A percentile compares a stretch with the other conserved stretches of the same genome.
Evolutionary conservation across 2,329 filamentous ascomycete genomes (phyloP).

Genomic region (Coleophoma crateriformis): DNA sequence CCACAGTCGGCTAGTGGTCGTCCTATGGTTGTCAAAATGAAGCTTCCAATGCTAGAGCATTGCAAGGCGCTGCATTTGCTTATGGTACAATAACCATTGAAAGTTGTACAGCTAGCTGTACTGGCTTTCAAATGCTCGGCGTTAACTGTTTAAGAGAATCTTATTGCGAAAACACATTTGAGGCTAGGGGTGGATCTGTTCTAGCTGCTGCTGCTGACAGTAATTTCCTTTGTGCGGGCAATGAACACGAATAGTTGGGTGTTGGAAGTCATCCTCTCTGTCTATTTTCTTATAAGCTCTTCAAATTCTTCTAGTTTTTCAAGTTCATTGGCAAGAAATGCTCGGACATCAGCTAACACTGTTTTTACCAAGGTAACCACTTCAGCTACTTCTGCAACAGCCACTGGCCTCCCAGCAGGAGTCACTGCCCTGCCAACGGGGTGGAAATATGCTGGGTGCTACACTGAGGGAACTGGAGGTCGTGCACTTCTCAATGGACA

Average conservation of each 20-base stretch:
- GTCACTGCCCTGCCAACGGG: slow-evolving; percentile 4
- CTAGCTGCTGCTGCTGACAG: not conserved
- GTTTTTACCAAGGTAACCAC: not conserved
- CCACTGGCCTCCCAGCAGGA: slow-evolving; percentile 1
- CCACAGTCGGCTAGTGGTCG: slow-evolving; percentile 7
- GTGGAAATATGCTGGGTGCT: slow-evolving; percentile 8
- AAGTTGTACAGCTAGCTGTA: slow-evolving; percentile 19
- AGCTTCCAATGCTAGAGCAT: slow-evolving; percentile 10
- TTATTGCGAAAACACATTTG: slow-evolving; percentile 17
- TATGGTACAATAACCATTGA: slow-evolving; percentile 24
- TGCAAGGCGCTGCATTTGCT: slow-evolving; percentile 12
- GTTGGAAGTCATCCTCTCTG: not conserved
- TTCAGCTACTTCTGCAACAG: not conserved
- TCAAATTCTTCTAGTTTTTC: not conserved
- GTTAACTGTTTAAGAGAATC: slow-evolving; percentile 31
- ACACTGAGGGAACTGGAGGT: slow-evolving; percentile 1
- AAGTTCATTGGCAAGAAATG: not conserved
- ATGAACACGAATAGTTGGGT: not conserved
- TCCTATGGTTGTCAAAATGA: slow-evolving; percentile 13
- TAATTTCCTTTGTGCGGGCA: not conserved
- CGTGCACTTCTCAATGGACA: slow-evolving; percentile 13
- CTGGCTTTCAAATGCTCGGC: slow-evolving; percentile 26
- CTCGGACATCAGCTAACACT: not conserved
- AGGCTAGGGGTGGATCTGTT: not conserved
- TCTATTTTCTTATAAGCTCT: not conserved